Conservation (phyloP, 345 rosid species). For the Rhodamnia argentea region DNA sequence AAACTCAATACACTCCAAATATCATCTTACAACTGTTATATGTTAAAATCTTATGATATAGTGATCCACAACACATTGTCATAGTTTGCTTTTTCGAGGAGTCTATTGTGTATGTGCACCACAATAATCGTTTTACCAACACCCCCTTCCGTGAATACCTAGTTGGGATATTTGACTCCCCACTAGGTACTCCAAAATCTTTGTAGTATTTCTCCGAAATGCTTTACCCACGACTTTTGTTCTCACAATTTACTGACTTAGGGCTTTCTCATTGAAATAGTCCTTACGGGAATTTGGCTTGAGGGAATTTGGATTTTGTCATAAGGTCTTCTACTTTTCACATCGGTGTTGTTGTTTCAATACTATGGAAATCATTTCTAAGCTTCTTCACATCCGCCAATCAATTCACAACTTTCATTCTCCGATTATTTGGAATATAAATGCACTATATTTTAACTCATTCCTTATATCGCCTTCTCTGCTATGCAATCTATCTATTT, state of each 20-base stretch:
- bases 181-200: neutral
- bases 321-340: neutral
- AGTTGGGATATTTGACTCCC: neutral
- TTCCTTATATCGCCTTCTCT: neutral
- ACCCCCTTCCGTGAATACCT: neutral
- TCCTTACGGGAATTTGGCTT: neutral
- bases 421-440: neutral
- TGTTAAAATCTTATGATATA: neutral
- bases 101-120: neutral
- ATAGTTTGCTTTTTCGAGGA: too few relatives aligned
- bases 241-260: neutral
- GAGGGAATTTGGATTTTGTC: neutral
- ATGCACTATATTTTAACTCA: neutral
- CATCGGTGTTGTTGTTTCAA: too few relatives aligned
- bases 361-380: neutral
- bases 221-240: neutral
- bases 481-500: too few relatives aligned
- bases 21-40: neutral
- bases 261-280: neutral
- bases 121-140: neutral
- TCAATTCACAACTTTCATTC: neutral
- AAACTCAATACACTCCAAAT: neutral
- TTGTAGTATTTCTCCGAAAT: fast-evolving
- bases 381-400: neutral
- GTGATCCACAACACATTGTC: neutral